These are phyloP conservation scores for Termitomyces sp. DNA, from an alignment of 768 basidiomycete species.

Conservation along the genomic window DNA sequence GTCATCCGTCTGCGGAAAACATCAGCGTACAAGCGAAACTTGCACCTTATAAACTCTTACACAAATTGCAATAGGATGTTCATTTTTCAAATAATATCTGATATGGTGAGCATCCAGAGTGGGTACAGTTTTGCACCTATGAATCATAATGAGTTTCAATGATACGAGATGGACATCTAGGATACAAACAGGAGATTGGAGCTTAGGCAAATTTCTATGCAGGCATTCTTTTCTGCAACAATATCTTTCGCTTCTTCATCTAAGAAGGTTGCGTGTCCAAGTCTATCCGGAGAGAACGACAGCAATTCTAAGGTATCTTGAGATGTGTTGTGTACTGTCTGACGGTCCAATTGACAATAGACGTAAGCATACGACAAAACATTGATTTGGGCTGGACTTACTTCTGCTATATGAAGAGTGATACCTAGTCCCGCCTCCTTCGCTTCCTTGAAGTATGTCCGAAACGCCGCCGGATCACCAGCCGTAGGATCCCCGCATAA, in stretches of 20 bases:
- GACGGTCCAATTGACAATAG: neutral
- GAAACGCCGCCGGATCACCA: constrained; percentile 51
- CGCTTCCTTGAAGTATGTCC: constrained; percentile 44
- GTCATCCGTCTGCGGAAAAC: constrained; percentile 64
- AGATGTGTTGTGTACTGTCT: constrained; percentile 43
- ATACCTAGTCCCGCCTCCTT: constrained; percentile 58
- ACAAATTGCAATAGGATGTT: constrained; percentile 73
- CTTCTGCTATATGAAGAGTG: constrained; percentile 86
- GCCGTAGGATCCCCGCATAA: constrained; percentile 71
- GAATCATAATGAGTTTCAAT: neutral
- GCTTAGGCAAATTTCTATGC: constrained; percentile 77
- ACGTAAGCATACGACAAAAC: neutral
- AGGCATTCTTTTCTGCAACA: constrained; percentile 47
- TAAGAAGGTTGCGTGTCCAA: constrained; percentile 82
- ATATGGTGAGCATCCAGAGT: constrained; percentile 70
- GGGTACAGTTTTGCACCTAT: constrained; percentile 64
- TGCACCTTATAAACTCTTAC: constrained; percentile 28
- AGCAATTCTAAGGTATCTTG: constrained; percentile 60
- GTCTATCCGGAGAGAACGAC: constrained; percentile 55
- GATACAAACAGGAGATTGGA: constrained; percentile 66
- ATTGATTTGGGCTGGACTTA: constrained; percentile 17
- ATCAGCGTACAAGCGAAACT: neutral
- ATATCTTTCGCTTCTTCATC: constrained; percentile 49
- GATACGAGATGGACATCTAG: neutral
- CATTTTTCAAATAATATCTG: constrained; percentile 50